Conservation (phyloP, 2,329 filamentous ascomycete species). For the Fusarium bulbicola region DNA sequence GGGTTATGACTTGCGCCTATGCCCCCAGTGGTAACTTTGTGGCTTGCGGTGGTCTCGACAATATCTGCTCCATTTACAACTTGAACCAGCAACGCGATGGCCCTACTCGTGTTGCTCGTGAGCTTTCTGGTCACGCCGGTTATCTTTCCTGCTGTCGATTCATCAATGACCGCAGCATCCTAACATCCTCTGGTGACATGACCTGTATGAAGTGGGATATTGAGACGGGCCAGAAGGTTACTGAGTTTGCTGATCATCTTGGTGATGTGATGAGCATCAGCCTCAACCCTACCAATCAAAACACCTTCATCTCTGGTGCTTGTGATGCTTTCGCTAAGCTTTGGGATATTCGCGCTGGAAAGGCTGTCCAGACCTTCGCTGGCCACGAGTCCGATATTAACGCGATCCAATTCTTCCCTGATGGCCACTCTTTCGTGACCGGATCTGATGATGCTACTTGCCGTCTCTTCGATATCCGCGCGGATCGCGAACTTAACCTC, state of each 20-base stretch:
- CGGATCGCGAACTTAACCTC: constrained; percentile 80
- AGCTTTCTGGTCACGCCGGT: constrained; percentile 95
- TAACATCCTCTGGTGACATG: constrained; percentile 99
- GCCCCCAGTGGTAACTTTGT: constrained; percentile 98
- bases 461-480: constrained; percentile 96
- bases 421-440: constrained; percentile 97
- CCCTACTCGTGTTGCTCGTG: constrained; percentile 94
- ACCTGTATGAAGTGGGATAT: constrained; percentile 99
- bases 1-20: constrained; percentile 99
- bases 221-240: constrained; percentile 95
- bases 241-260: constrained; percentile 97
- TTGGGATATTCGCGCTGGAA: constrained; percentile 98
- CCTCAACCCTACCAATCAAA: constrained; percentile 98
- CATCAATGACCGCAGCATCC: constrained; percentile 96
- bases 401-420: constrained; percentile 99
- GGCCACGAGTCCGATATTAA: constrained; percentile 99
- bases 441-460: constrained; percentile 98
- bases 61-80: constrained; percentile 99
- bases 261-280: constrained; percentile 99
- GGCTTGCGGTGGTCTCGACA: constrained; percentile 97
- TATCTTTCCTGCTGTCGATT: constrained; percentile 99
- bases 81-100: constrained; percentile 93
- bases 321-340: constrained; percentile 98
- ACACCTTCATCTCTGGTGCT: constrained; percentile 98
- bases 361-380: constrained; percentile 98